Evolutionary conservation across 2,329 filamentous ascomycete genomes (phyloP), one percentile per base, ranked within the genome.

Genomic region (Anthostomella pinea): DNA sequence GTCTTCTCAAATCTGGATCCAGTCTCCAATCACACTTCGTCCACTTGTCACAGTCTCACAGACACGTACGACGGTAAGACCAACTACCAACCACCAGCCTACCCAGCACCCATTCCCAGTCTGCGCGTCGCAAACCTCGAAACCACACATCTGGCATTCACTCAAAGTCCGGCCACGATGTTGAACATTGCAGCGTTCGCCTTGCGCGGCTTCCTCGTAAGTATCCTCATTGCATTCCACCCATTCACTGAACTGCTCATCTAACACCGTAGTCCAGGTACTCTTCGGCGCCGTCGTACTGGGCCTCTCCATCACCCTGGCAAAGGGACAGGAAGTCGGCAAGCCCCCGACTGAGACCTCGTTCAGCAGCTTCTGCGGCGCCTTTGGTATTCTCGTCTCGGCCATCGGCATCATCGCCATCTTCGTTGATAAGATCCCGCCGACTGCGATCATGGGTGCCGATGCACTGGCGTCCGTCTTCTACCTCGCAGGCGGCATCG

Each of bases 401-500:
- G 38, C 40, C 18, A 30, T 63, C 16, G 58, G 53, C 5, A 35
- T 59, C 19, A 44, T 48, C 5, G 40, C 49, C 10, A 21, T 60
- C 8, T 54, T 57, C 35, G 17, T 60, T 40, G 51, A 60, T 17
- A 53, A 49, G 33, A 51, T 63, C 6, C 57, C 59, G 1, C 28
- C 32, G 3, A 18, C 58, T 0, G 47, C 49, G n/a, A 34, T 54
- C 14, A 43, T 57, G 34, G 51, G 30, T 7, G 43, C 42, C 6
- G 59, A 62, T 31, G 52, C 41, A 2, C 38, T 63, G 7, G 54
- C 57, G 4, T 49, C 53, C 2, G 35, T 59, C 7, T 52, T 63
- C 30, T 62, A 56, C 26, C 51, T 62, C 20, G 58, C 59, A 4
- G 59, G 51, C 13, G 59, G 48, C 30, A 61, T 63, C 22, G 57